phyloP scores from a whole-genome alignment of 768 basidiomycete genomes.

The Naganishia kalamii region DNA sequence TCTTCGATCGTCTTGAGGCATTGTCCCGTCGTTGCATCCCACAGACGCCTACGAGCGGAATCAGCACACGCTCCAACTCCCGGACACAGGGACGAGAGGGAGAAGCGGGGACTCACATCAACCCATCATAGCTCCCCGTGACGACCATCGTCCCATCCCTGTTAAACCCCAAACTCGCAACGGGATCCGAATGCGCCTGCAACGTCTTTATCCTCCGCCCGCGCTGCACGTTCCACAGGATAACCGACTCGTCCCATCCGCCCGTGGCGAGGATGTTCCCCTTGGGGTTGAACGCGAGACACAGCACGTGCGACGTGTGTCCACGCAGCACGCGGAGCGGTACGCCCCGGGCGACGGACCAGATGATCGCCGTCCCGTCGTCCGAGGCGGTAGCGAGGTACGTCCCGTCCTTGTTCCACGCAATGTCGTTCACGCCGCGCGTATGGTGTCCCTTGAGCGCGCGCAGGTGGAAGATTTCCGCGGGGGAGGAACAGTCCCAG shows the following conservation, averaged over 20 bases:
- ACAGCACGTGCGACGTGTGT: conserved; percentile 92
- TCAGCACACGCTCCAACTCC: neutral
- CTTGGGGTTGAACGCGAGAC: conserved; percentile 82
- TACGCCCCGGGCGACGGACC: conserved; percentile 53
- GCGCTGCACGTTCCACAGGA: conserved; percentile 91
- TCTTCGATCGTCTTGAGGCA: conserved; percentile 95
- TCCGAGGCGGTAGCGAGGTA: conserved; percentile 88
- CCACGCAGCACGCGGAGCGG: conserved; percentile 65
- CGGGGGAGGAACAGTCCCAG: conserved; percentile 68
- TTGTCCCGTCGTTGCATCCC: conserved; percentile 96
- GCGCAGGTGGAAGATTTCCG: conserved; percentile 52
- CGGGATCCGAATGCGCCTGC: conserved; percentile 95
- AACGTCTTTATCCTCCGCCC: conserved; percentile 79
- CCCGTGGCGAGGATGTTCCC: conserved; percentile 88
- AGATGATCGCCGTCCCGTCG: conserved; percentile 79
- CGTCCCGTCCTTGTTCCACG: conserved; percentile 76
- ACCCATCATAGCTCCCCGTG: conserved; percentile 91
- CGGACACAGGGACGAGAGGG: neutral
- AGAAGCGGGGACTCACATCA: conserved; percentile 63
- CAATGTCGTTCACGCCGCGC: conserved; percentile 80
- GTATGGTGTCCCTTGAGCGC: conserved; percentile 30
- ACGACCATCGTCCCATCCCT: conserved; percentile 90
- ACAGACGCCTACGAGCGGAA: conserved; percentile 67
- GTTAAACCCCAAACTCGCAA: conserved; percentile 89
- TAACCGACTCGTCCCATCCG: conserved; percentile 89